These are phyloP conservation scores for Phalaenopsis equestris DNA, from an alignment of 106 monocot genomes.

Conservation along the genomic window DNA sequence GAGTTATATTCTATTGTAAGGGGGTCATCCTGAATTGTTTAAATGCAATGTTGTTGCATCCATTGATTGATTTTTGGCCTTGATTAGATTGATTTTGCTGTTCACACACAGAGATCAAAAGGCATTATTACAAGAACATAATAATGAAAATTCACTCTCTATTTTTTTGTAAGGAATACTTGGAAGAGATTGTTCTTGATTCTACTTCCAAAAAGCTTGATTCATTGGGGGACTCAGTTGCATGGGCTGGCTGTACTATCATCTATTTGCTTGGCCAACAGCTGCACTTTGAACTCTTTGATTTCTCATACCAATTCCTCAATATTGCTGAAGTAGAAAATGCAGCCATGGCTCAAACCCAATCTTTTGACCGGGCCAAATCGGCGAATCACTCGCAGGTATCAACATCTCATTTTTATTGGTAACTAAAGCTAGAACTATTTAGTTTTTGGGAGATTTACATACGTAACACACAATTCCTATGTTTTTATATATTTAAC, in stretches of 20 bases:
- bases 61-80: too few species aligned
- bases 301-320: slow-evolving; percentile 92
- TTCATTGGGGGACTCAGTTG: slow-evolving; percentile 81
- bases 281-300: slow-evolving; percentile 90
- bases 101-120: too few species aligned
- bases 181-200: slow-evolving; percentile 59
- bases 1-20: too few species aligned
- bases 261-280: slow-evolving; percentile 97
- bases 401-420: slow-evolving; percentile 1
- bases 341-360: slow-evolving; percentile 23
- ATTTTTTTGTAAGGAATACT: slow-evolving; percentile 40
- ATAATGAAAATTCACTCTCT: too few species aligned
- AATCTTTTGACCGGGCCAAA: slow-evolving; percentile 41
- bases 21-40: too few species aligned
- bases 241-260: slow-evolving; percentile 96
- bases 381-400: slow-evolving; percentile 46
- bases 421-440: too few species aligned
- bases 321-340: slow-evolving; percentile 93
- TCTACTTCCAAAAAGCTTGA: slow-evolving; percentile 37
- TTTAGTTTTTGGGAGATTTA: too few species aligned
- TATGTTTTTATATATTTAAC: too few species aligned
- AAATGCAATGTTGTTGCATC: too few species aligned
- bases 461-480: too few species aligned
- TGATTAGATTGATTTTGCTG: too few species aligned
- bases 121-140: too few species aligned